Base-by-base conservation (phyloP, 208 protist species). In the Trypanosoma rangeli region DNA sequence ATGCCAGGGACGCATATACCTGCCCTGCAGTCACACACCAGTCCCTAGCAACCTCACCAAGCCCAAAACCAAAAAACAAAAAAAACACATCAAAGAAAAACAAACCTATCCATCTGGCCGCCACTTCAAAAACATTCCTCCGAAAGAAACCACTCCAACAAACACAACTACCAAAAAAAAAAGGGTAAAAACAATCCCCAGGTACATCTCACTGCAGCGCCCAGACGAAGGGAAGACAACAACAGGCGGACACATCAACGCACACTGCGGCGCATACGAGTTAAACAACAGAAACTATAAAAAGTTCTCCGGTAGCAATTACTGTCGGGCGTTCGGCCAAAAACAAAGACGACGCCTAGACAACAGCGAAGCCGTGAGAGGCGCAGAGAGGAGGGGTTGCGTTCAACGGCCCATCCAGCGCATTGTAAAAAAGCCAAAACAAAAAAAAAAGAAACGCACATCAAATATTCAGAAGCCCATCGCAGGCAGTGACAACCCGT, bases 61-160 rank as follows among this genome's bases (percentile, higher is more conserved):
- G 20, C 26, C 55, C 35, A 60, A 67, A 46, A 60, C 28, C 35
- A 42, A 70, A 66, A 65, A 74, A 74, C 26, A 73, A 42, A 54
- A 55, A 60, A 35, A n/a, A 71, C 57, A 60, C 31, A 54, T 31
- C 20, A 70, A 63, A 57, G 12, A 13, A 62, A 24, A 46, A 5
- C 42, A 18, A 62, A 24, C 3, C 5, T 54, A 26, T 54, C 5
- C 16, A 26, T 28, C 22, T 9, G 5, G 12, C 22, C 49, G 49
- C 12, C 5, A 9, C 8, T 28, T 22, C n/a, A 54, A 15, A 57
- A 35, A 31, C 26, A 57, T 18, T 54, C 49, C 22, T 20, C n/a
- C 49, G 1, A 57, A 8, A 8, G 22, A 22, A 28, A 35, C 28
- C n/a, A 55, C 8, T 20, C 50, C 50, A 12, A 35, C 24, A 62